Evolutionary conservation across 208 protist genomes (phyloP), one percentile per base, ranked within the genome.

Genomic region (Crithidia fasciculata): DNA sequence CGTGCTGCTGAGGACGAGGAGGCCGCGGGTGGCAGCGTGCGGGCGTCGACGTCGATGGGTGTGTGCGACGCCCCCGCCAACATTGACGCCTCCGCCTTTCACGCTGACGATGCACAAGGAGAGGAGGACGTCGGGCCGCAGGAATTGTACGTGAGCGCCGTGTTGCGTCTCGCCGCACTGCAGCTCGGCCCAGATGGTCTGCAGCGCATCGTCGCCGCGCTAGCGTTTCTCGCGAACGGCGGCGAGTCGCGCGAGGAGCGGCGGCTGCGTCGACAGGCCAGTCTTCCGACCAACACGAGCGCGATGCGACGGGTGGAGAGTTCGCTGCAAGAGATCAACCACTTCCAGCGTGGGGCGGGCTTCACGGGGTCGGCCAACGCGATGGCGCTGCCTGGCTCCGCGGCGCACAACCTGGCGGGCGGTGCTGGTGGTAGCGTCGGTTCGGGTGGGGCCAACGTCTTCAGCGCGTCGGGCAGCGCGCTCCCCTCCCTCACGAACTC

Each of bases 91-190:
- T 16, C 44, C 5, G 36, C 36, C 53, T 49, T 49, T 49, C 45
- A 15, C 3, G 18, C 55, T 54, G 18, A 28, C 9, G 28, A 40
- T 9, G 50, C 13, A 12, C 5, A 65, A n/a, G 5, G 60, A 19
- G 19, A 54, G 7, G 67, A 64, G 36, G 56, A 43, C 16, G 69
- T 62, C 0, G 59, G 62, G 2, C 56, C 69, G 37, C 60, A 80
- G 49, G 70, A 73, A 49, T n/a, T 81, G 49, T 73, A 81, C 64
- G 76, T 74, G 40, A 81, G 68, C 64, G 53, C 69, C 2, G 66
- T 64, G 16, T 64, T 82, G 36, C 70, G 77, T 7, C 49, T 82
- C 4, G 77, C 77, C 8, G 67, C 73, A 0, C 71, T 82, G 5
- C 56, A 68, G 18, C 60, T 82, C 0, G 77, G 65, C 39, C 57